Evolutionary conservation across 768 basidiomycete species (phyloP), one percentile per base, ranked within the genome.

Genomic region (Lactifluus piperatus): DNA sequence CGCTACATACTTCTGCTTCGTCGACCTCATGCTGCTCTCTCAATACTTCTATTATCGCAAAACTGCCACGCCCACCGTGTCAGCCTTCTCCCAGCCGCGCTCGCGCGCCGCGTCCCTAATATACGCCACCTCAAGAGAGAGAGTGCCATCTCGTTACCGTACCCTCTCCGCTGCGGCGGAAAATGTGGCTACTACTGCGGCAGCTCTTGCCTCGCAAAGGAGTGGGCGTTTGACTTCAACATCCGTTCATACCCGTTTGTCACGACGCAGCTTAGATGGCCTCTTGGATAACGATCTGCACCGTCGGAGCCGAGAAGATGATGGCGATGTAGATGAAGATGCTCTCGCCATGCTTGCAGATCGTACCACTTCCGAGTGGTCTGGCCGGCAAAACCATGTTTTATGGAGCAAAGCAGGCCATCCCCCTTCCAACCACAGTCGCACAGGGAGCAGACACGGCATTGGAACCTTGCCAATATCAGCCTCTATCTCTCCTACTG

Each of bases 1-100:
- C 46, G 95, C 97, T 3, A 78, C 79, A 0, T 99, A 99, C 71
- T 99, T 97, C 69, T 87, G 89, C 67, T 73, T 80, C 55, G 80
- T 98, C 51, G 97, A 99, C 71, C 74, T 83, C 51, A 75, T 78
- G 30, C 77, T 98, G 26, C 74, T 94, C 46, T 69, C 68, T 8
- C 95, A 99, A 70, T 98, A 85, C 73, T 75, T 84, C 67, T 89
- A 95, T 73, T 95, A 93, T 67, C 68, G 71, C 18, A 68, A 66
- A 29, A 62, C 70, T 2, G 68, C 71, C 32, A 75, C 73, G 52
- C 71, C 75, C 1, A 68, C 71, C 8, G 57, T 68, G 14, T 62
- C 71, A 24, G 69, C 65, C 8, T 71, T 76, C 53, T 64, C 69
- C 20, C 76, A 71, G 51, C 54, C 75, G 34, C 80, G 78, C 29